Conservation (phyloP, 371 early-diverging fungal genomes). For the Basidiobolus heterosporus region DNA sequence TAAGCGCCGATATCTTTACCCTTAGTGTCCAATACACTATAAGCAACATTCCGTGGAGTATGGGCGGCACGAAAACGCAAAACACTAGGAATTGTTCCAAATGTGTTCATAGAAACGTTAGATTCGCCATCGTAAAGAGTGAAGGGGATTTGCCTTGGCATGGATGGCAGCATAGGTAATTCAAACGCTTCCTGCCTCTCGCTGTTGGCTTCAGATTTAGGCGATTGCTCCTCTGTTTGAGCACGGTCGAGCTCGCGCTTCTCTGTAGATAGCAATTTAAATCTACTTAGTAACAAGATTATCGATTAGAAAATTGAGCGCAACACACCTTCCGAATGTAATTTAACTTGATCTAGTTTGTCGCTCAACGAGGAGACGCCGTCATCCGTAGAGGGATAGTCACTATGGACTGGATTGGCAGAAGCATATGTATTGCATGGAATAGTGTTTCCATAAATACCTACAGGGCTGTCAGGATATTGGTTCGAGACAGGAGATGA, state of each 20-base stretch:
- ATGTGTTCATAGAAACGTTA: slow-evolving; percentile 16
- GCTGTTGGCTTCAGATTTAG: background rate
- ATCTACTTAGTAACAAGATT: no score
- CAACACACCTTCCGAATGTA: no score
- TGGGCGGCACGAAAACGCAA: slow-evolving; percentile 35
- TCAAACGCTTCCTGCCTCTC: no score
- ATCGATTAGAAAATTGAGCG: no score
- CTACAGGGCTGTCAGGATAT: no score
- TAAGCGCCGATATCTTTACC: slow-evolving; percentile 44
- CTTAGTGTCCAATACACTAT: slow-evolving; percentile 50
- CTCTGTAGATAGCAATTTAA: background rate
- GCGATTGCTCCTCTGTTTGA: background rate
- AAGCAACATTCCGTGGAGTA: slow-evolving; percentile 31
- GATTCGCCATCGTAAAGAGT: slow-evolving; percentile 17
- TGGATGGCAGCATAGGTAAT: background rate
- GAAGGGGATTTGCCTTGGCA: slow-evolving; percentile 1
- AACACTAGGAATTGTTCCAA: slow-evolving; percentile 25
- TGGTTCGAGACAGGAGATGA: no score
- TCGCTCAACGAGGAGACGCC: no score
- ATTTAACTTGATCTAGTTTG: no score
- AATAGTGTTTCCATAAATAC: no score
- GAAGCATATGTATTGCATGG: no score
- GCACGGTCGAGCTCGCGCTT: background rate
- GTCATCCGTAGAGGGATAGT: no score
- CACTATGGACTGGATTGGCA: no score